Base-by-base conservation (phyloP, 2,329 filamentous ascomycete species). In the Pseudogymnoascus sp. region DNA sequence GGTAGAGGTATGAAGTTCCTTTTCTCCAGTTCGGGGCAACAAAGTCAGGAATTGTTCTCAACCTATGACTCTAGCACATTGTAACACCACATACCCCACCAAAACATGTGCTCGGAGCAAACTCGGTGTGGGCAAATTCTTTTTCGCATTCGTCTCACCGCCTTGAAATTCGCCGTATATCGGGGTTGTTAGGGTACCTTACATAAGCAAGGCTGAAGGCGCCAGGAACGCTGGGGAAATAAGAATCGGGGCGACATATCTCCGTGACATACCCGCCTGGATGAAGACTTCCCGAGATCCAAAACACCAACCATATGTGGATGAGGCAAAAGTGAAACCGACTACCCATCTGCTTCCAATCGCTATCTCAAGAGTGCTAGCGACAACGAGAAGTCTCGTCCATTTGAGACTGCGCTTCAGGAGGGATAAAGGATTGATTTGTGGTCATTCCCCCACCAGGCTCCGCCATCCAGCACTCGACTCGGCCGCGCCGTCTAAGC, bases 111-210 rank as follows among this genome's bases (percentile, higher is more conserved):
- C 15, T 54, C 47, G 47, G 47, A 54, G 47, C 47, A 54, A 54
- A 54, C 15, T 54, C 47, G 47, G 47, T 7, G 47, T 33, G 47
- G 47, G 47, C 47, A 54, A 54, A 54, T 54, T 54, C 29, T 54
- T 54, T 54, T 54, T 54, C 47, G 47, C 26, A 54, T 54, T 54
- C 47, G 47, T 54, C 47, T 54, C 47, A 54, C 47, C 47, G 47
- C 47, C 47, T 54, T 33, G 15, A 33, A 21, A 9, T 33, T 54
- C 17, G 29, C n/a, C 47, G 29, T 33, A 54, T 13, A 54, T 54
- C 47, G 47, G 47, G 44, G 47, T 17, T 10, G 26, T 33, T 29
- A 7, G 3, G 9, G 15, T 35, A 6, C 4, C 29, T 54, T 54
- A 54, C 29, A 5, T 54, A 54, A 54, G 47, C 47, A 33, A 54